phyloP scores from a whole-genome alignment of 176 grass and related monocot genomes.

The Ananas comosus region DNA sequence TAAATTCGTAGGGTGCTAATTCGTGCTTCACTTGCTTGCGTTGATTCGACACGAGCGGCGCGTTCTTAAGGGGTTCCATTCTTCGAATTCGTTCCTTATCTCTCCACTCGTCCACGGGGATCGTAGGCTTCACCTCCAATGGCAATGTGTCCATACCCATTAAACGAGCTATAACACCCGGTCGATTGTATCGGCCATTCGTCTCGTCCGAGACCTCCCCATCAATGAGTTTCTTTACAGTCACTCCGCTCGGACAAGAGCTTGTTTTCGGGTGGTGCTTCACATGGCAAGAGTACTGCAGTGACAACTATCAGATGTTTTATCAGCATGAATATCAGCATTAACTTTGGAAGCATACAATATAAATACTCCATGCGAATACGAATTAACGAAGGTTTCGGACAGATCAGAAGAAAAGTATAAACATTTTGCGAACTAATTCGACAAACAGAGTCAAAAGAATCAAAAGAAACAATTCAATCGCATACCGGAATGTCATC shows the following conservation, averaged over 20 bases:
- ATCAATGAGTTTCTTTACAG: slow-evolving; percentile 50
- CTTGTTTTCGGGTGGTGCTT: slow-evolving; percentile 46
- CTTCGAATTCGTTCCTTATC: slow-evolving; percentile 16
- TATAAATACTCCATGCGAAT: too few species aligned
- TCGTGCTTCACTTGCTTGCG: not conserved
- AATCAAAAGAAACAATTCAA: not conserved
- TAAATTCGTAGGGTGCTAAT: not conserved
- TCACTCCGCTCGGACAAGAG: slow-evolving; percentile 6
- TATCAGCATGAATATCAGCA: not conserved
- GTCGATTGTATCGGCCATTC: slow-evolving; percentile 44
- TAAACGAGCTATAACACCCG: slow-evolving; percentile 65
- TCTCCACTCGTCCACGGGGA: slow-evolving; percentile 12
- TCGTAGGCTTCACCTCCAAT: slow-evolving; percentile 22
- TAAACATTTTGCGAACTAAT: slow-evolving; percentile 4
- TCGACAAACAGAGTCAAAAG: not conserved
- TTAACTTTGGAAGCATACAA: too few species aligned
- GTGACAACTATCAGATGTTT: not conserved
- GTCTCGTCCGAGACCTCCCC: slow-evolving; percentile 39
- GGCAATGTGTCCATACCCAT: slow-evolving; percentile 93
- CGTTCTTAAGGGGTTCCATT: slow-evolving; percentile 32
- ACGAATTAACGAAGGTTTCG: not conserved
- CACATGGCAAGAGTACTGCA: slow-evolving; percentile 51
- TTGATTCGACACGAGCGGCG: not conserved
- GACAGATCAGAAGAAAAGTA: not conserved
- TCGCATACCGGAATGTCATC: slow-evolving; percentile 63